phyloP scores from a whole-genome alignment of 805 yeast species.

The Cyberlindnera mississippiensis region DNA sequence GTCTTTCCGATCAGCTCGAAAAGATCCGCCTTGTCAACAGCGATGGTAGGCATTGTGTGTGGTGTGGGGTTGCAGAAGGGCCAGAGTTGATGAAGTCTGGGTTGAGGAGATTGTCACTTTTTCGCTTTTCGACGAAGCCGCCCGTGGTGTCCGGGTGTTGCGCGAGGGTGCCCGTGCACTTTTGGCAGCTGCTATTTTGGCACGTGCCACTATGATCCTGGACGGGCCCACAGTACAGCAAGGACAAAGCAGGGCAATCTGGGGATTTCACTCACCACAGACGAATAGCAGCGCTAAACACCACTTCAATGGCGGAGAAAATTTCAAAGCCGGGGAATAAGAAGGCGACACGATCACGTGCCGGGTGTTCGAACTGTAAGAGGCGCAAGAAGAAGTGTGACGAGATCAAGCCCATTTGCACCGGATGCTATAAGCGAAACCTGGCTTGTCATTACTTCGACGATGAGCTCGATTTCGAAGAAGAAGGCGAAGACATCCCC shows the following conservation, averaged over 20 bases:
- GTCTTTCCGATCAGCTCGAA: slow-evolving; percentile 69
- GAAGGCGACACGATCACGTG: slow-evolving; percentile 30
- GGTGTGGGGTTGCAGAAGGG: background rate
- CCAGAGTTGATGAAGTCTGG: too few species aligned
- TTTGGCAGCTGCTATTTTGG: background rate
- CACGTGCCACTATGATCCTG: too few species aligned
- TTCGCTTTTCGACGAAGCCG: background rate
- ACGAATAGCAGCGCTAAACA: too few species aligned
- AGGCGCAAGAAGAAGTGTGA: slow-evolving; percentile 48
- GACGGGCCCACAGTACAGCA: too few species aligned
- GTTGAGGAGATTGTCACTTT: background rate
- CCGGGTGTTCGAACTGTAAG: slow-evolving; percentile 40
- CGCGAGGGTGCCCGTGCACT: background rate
- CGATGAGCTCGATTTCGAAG: slow-evolving; percentile 6
- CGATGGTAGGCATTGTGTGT: slow-evolving; percentile 85
- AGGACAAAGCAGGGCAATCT: too few species aligned
- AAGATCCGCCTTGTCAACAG: slow-evolving; percentile 92
- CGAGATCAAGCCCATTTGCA: slow-evolving; percentile 43
- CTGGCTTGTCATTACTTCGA: slow-evolving; percentile 27
- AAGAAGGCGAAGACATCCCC: slow-evolving; percentile 9
- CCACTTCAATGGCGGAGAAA: background rate
- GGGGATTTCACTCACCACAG: too few species aligned
- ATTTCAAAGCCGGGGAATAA: background rate
- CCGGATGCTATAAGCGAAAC: slow-evolving; percentile 34
- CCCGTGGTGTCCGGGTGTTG: slow-evolving; percentile 2